Conservation (phyloP, 805 yeast genomes). For the Saccharomycopsis javanensis region DNA sequence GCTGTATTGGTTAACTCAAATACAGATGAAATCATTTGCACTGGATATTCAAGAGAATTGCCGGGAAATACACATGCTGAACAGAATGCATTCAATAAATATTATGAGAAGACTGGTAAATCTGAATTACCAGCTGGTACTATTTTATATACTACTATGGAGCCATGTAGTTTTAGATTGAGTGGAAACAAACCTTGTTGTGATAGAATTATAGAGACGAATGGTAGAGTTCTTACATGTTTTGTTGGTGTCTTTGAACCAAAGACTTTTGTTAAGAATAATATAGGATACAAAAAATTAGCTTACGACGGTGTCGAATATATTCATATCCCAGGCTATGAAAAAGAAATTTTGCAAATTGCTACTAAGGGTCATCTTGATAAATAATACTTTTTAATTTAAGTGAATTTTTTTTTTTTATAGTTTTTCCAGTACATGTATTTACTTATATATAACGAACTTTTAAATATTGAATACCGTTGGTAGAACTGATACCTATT, state of each 20-base stretch:
- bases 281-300: slow-evolving; percentile 51
- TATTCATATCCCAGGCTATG: slow-evolving; percentile 75
- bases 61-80: slow-evolving; percentile 97
- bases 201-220: slow-evolving; percentile 55
- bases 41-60: slow-evolving; percentile 84
- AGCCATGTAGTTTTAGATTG: slow-evolving; percentile 82
- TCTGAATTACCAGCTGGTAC: slow-evolving; percentile 58
- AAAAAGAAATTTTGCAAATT: slow-evolving; percentile 51
- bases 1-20: slow-evolving; percentile 54
- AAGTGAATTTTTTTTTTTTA: too few relatives aligned
- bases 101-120: slow-evolving; percentile 31
- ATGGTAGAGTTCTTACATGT: slow-evolving; percentile 49
- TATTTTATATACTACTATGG: slow-evolving; percentile 91
- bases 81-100: slow-evolving; percentile 83
- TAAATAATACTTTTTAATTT: too few relatives aligned
- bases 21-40: slow-evolving; percentile 53
- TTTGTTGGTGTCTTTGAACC: slow-evolving; percentile 94
- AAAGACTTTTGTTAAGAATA: slow-evolving; percentile 72
- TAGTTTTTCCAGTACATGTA: too few relatives aligned
- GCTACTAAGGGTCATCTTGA: slow-evolving; percentile 67
- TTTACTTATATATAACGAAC: too few relatives aligned
- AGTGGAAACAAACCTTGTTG: slow-evolving; percentile 89
- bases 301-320: slow-evolving; percentile 55
- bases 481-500: too few relatives aligned
- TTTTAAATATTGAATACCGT: too few relatives aligned